Base-by-base conservation (phyloP, 805 yeast species). In the Alloascoidea hylecoeti region DNA sequence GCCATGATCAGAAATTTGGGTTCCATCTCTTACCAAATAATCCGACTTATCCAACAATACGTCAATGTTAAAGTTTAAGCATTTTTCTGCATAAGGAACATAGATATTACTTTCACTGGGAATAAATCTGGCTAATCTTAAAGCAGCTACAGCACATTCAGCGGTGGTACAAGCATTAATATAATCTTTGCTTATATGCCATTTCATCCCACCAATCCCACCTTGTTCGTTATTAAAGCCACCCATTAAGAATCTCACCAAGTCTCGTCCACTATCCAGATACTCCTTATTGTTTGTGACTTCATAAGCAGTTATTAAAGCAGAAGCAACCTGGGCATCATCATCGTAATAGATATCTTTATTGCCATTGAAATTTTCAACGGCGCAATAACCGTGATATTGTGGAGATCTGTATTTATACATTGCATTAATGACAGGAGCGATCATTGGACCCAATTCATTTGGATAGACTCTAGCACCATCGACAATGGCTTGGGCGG, bases 271-370 rank as follows among this genome's bases (percentile, higher is more conserved):
- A 45, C 62, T 60, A 45, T 68, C 73, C 42, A 78, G 57, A 49
- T 62, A 73, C 35, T 58, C 57, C 45, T 57, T 57, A 43, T 76
- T 69, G 1, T 68, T 70, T 1, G 84, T 75, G 16, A 74, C 82
- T 48, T 77, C 85, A 49, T 72, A 78, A 2, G 82, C 81, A 2
- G 75, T 66, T 41, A 79, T 57, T 46, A 75, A 60, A 2, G 77
- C 78, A 46, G 75, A 63, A 13, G 80, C 78, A 12, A 78, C 72
- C 51, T 78, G 88, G 2, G 86, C 88, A 50, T 78, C 80, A 49
- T 78, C 88, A 49, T 78, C 85, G 44, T 74, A 74, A 52, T 78
- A 77, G 33, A 78, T 72, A 51, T 78, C 85, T 37, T 58, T 58
- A 52, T 77, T 78, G 35, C 69, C 75, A 16, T 68, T 67, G 38